These are phyloP conservation scores for Ogataea kodamae DNA, from an alignment of 805 yeast species.

Conservation along the genomic window DNA sequence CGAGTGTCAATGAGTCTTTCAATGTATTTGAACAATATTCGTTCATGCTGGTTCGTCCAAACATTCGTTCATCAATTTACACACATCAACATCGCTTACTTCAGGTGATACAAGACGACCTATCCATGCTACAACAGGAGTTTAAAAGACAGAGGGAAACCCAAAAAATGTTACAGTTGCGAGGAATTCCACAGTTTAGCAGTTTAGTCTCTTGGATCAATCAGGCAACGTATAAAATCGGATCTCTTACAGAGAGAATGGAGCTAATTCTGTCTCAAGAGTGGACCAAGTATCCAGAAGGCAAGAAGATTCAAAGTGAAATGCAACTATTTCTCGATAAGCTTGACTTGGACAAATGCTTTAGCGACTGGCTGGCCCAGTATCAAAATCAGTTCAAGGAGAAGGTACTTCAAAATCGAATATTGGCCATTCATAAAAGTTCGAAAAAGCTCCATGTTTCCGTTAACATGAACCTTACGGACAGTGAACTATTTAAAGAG, in stretches of 20 bases:
- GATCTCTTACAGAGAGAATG: slow-evolving; percentile 40
- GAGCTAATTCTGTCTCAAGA: slow-evolving; percentile 54
- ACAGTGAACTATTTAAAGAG: slow-evolving; percentile 48
- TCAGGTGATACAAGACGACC: slow-evolving; percentile 45
- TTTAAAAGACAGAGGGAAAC: slow-evolving; percentile 33
- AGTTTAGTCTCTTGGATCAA: slow-evolving; percentile 49
- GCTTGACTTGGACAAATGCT: slow-evolving; percentile 41
- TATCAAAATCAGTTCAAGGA: slow-evolving; percentile 10
- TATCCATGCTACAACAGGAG: slow-evolving; percentile 40
- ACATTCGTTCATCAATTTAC: slow-evolving; percentile 54
- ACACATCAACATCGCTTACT: slow-evolving; percentile 55
- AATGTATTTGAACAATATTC: slow-evolving; percentile 46
- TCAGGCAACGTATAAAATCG: slow-evolving; percentile 46
- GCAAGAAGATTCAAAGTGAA: slow-evolving; percentile 55
- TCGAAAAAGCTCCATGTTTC: slow-evolving; percentile 29
- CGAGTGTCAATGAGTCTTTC: slow-evolving; percentile 48
- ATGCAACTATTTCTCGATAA: slow-evolving; percentile 43
- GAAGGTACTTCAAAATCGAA: slow-evolving; percentile 13
- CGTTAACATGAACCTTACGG: slow-evolving; percentile 50
- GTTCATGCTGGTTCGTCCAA: slow-evolving; percentile 48
- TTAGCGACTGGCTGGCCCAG: slow-evolving; percentile 46
- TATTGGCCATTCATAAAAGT: slow-evolving; percentile 37
- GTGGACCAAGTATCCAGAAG: slow-evolving; percentile 65
- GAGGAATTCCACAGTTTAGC: slow-evolving; percentile 47
- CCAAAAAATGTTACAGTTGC: slow-evolving; percentile 33